Conservation (phyloP, 2,329 filamentous ascomycete genomes). For the Apiospora phragmitis region DNA sequence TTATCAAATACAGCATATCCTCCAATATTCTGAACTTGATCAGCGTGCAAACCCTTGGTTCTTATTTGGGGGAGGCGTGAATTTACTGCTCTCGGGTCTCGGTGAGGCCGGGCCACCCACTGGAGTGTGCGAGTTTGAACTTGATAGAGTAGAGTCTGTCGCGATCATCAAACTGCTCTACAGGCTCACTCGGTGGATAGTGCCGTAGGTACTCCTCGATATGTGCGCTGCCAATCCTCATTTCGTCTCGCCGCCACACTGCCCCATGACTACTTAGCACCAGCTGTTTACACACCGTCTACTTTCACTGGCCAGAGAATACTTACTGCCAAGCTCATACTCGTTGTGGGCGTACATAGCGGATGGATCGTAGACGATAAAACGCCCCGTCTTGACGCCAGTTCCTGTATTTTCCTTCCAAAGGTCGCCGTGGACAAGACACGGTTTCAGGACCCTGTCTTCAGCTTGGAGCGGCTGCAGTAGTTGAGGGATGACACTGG, state of each 20-base stretch:
- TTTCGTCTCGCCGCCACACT: slow-evolving; percentile 19
- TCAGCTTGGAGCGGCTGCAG: slow-evolving; percentile 17
- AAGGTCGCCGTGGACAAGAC: slow-evolving; percentile 23
- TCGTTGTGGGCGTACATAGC: slow-evolving; percentile 25
- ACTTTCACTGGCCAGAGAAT: too few relatives aligned
- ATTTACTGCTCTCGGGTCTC: slow-evolving; percentile 20
- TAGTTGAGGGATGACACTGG: slow-evolving; percentile 19
- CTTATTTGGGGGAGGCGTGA: too few relatives aligned
- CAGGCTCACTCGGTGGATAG: slow-evolving; percentile 22
- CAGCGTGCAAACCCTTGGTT: neutral
- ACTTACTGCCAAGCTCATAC: slow-evolving; percentile 4
- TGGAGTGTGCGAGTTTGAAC: neutral
- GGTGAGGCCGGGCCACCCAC: neutral
- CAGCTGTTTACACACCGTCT: too few relatives aligned
- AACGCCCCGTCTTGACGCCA: slow-evolving; percentile 16
- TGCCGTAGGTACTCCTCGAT: slow-evolving; percentile 22
- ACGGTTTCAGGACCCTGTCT: slow-evolving; percentile 18
- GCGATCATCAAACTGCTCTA: slow-evolving; percentile 25
- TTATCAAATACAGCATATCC: slow-evolving; percentile 17
- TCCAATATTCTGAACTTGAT: slow-evolving; percentile 12
- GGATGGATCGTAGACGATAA: slow-evolving; percentile 20
- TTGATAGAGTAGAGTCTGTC: slow-evolving; percentile 25
- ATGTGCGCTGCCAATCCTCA: slow-evolving; percentile 20
- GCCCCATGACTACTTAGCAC: slow-evolving; percentile 13
- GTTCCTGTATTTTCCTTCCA: slow-evolving; percentile 24